Conservation (phyloP, 2,329 filamentous ascomycete species). For the Beauveria sp. region DNA sequence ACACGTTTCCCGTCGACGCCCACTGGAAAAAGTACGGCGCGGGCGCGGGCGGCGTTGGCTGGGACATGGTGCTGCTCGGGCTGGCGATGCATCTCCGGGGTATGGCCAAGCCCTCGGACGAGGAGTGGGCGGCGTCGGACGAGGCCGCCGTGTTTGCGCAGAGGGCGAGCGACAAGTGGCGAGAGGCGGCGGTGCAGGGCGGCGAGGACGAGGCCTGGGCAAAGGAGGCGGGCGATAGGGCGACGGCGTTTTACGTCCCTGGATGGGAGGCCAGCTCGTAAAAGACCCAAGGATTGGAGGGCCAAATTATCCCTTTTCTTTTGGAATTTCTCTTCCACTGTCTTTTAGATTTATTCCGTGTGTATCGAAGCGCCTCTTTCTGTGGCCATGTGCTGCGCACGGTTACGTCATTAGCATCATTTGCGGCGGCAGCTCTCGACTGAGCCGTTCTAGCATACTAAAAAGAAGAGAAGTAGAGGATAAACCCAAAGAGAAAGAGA, state of each 20-base stretch:
- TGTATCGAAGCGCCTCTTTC: too few relatives aligned
- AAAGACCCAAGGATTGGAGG: background rate
- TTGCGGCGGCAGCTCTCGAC: too few relatives aligned
- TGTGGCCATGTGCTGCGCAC: too few relatives aligned
- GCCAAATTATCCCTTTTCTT: too few relatives aligned
- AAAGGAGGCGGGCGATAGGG: background rate
- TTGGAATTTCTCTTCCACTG: too few relatives aligned
- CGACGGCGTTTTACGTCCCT: conserved; percentile 3
- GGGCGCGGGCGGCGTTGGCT: conserved; percentile 7
- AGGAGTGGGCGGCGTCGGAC: background rate
- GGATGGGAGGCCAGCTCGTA: background rate
- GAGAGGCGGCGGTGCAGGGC: background rate
- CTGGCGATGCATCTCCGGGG: background rate
- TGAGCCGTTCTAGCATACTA: too few relatives aligned
- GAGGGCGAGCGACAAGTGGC: background rate
- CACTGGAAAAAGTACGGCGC: conserved; percentile 7
- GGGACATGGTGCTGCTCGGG: conserved; percentile 5
- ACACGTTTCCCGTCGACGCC: conserved; percentile 2
- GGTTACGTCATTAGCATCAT: too few relatives aligned
- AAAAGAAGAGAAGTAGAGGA: too few relatives aligned
- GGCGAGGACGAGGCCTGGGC: conserved; percentile 1
- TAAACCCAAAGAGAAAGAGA: too few relatives aligned
- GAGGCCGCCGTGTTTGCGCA: conserved; percentile 1
- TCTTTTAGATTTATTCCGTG: too few relatives aligned
- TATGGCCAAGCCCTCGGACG: background rate